These are phyloP conservation scores for Pneumocystis murina DNA, from an alignment of 1,139 yeast genomes.

Conservation along the genomic window DNA sequence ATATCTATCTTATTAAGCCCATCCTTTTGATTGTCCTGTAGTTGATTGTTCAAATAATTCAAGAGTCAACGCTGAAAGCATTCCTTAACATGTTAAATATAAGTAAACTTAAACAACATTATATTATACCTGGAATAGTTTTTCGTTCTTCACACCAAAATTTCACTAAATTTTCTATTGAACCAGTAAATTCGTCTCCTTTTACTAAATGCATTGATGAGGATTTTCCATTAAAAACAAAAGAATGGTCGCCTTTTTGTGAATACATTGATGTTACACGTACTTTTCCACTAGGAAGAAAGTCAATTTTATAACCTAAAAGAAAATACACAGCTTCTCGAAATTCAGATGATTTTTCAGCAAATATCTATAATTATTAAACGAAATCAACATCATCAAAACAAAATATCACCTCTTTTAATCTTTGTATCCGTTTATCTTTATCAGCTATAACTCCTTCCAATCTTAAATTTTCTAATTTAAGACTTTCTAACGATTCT, in stretches of 20 bases:
- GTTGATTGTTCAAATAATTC: conserved; percentile 39
- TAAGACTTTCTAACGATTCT: conserved; percentile 50
- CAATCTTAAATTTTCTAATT: conserved; percentile 37
- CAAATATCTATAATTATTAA: conserved; percentile 25
- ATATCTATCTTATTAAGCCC: neutral
- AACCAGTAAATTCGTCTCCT: conserved; percentile 26
- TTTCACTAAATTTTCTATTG: conserved; percentile 43
- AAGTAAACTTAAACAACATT: neutral
- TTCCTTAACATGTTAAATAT: conserved; percentile 17
- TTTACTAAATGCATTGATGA: conserved; percentile 21
- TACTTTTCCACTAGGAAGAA: conserved; percentile 50
- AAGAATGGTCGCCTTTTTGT: conserved; percentile 21
- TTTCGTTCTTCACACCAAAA: conserved; percentile 57
- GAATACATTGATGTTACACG: conserved; percentile 48
- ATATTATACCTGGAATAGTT: conserved; percentile 46
- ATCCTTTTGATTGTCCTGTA: neutral
- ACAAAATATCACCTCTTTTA: conserved; percentile 33
- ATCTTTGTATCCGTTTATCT: conserved; percentile 43
- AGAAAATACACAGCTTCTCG: conserved; percentile 52
- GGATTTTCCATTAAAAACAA: conserved; percentile 26
- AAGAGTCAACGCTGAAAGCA: conserved; percentile 60
- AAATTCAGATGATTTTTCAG: conserved; percentile 61
- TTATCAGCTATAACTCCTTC: conserved; percentile 38
- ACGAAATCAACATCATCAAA: neutral
- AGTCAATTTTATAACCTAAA: conserved; percentile 63